phyloP scores from a whole-genome alignment of 1,284 basidiomycete genomes.

The Lentinus polychrous region DNA sequence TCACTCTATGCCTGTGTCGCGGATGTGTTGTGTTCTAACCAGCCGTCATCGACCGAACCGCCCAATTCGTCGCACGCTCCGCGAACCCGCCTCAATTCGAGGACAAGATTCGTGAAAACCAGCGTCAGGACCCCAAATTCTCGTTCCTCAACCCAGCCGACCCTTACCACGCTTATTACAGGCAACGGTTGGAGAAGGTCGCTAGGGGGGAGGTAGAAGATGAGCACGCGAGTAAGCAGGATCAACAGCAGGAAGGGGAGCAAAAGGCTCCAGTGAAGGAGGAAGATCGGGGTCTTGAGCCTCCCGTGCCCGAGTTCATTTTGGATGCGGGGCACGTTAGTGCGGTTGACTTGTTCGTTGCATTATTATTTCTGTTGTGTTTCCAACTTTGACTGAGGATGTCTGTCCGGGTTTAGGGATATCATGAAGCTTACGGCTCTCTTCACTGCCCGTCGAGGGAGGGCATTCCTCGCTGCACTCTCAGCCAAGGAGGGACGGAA shows the following conservation, averaged over 20 bases:
- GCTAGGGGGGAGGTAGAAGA: constrained; percentile 71
- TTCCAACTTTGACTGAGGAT: constrained; percentile 10
- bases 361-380: constrained; percentile 3
- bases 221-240: constrained; percentile 41
- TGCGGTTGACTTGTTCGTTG: constrained; percentile 83
- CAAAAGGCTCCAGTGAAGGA: constrained; percentile 27
- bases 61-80: constrained; percentile 87
- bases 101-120: constrained; percentile 91
- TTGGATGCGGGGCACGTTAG: constrained; percentile 88
- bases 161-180: constrained; percentile 96
- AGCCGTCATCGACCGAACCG: constrained; percentile 97
- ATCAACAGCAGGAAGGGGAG: constrained; percentile 29
- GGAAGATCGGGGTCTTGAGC: constrained; percentile 69
- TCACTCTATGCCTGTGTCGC: neutral
- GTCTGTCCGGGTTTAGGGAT: constrained; percentile 48
- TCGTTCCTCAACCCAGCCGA: constrained; percentile 92
- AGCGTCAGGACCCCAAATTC: constrained; percentile 93
- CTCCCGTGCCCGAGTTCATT: constrained; percentile 79
- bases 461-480: constrained; percentile 80
- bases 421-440: constrained; percentile 92
- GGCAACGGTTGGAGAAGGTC: constrained; percentile 78
- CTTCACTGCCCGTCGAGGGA: constrained; percentile 90
- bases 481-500: constrained; percentile 89
- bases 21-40: constrained; percentile 1
- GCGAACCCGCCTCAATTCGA: constrained; percentile 87